Conservation (phyloP, 1,139 yeast species). For the Candida pseudoviswanathii region DNA sequence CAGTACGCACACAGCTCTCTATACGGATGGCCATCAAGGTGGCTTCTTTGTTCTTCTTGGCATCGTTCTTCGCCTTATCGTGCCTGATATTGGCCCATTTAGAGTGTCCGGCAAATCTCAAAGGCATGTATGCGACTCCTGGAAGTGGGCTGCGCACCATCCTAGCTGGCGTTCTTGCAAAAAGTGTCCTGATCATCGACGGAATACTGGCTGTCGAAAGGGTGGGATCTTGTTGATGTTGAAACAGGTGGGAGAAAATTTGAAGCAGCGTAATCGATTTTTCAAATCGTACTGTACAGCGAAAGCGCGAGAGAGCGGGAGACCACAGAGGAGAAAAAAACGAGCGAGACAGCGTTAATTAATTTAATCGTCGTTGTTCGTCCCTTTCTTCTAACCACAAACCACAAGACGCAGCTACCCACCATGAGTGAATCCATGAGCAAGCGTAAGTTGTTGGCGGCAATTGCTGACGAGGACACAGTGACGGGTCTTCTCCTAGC, state of each 20-base stretch:
- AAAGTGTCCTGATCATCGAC: slow-evolving; percentile 2
- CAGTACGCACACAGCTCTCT: slow-evolving; percentile 65
- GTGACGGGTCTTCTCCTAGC: slow-evolving; percentile 95
- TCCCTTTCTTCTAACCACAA: not conserved
- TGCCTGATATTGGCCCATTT: slow-evolving; percentile 96
- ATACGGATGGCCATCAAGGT: slow-evolving; percentile 75
- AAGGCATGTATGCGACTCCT: not conserved
- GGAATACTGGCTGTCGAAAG: not conserved
- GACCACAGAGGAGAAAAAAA: slow-evolving; percentile 2
- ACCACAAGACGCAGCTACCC: not conserved
- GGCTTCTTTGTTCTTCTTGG: slow-evolving; percentile 68
- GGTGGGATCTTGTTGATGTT: not conserved
- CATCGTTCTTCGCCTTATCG: slow-evolving; percentile 92
- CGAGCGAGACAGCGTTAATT: not conserved
- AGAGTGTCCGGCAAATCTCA: slow-evolving; percentile 67
- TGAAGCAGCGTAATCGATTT: too few species aligned
- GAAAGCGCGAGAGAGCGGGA: too few species aligned
- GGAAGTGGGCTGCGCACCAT: not conserved
- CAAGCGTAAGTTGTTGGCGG: slow-evolving; percentile 81
- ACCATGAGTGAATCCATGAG: slow-evolving; percentile 42
- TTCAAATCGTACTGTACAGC: too few species aligned
- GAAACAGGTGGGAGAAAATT: not conserved
- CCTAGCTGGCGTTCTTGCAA: not conserved
- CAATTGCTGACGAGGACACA: slow-evolving; percentile 96
- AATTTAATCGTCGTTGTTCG: too few species aligned